These are phyloP conservation scores for Asterionellopsis glacialis DNA, from an alignment of 108 stramenopile species.

Conservation along the genomic window DNA sequence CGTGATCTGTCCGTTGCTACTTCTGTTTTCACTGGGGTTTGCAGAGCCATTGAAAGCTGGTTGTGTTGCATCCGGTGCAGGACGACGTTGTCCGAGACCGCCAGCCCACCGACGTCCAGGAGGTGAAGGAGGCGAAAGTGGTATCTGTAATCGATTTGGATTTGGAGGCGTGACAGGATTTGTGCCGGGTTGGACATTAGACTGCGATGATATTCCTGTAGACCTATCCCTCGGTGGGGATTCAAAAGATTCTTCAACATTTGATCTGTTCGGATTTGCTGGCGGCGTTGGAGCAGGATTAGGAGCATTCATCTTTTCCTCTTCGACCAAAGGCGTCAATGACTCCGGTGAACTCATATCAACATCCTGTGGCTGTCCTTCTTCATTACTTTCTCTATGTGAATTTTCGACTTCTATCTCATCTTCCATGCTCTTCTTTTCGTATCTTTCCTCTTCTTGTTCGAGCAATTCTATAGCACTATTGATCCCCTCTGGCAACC, in stretches of 20 bases:
- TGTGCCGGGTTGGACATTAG: neutral
- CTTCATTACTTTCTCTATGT: conserved; percentile 15
- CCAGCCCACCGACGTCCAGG: conserved; percentile 44
- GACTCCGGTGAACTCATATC: neutral
- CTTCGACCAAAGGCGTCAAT: neutral
- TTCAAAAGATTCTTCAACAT: conserved; percentile 13
- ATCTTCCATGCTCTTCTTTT: conserved; percentile 13
- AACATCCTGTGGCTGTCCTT: conserved; percentile 7
- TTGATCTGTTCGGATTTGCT: neutral
- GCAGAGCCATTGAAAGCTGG: neutral
- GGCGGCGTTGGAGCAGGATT: neutral
- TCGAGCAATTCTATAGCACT: conserved; percentile 71
- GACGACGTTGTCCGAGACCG: conserved; percentile 9
- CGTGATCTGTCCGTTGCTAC: conserved; percentile 7
- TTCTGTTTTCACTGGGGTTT: neutral
- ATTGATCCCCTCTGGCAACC: conserved; percentile 74
- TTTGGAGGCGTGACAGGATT: conserved; percentile 14
- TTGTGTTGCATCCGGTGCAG: neutral
- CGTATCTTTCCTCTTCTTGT: conserved; percentile 29
- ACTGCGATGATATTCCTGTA: neutral
- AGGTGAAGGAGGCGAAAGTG: conserved; percentile 41
- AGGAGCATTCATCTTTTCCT: neutral
- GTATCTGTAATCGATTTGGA: conserved; percentile 2
- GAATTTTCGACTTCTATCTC: conserved; percentile 3
- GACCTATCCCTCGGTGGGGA: conserved; percentile 2